Evolutionary conservation across 1,284 basidiomycete genomes (phyloP).

Genomic region (Tilletia caries): DNA sequence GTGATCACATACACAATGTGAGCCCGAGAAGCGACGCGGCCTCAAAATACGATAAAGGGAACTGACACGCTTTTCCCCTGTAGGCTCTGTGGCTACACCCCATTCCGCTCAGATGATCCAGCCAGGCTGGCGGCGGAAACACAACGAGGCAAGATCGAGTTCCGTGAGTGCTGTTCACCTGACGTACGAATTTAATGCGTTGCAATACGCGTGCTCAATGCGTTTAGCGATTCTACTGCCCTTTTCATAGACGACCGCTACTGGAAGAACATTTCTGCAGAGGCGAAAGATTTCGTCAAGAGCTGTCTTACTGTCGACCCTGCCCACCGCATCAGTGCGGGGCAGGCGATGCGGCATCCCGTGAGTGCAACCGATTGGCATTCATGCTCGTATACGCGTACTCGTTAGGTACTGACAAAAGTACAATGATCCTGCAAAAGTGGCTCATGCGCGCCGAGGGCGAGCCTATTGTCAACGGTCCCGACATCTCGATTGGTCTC

Average conservation of each 20-base stretch:
- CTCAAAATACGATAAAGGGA: background rate
- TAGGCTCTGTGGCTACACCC: slow-evolving; percentile 56
- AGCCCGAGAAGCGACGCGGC: too few relatives aligned
- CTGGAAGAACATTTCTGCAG: slow-evolving; percentile 77
- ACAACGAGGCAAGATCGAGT: slow-evolving; percentile 75
- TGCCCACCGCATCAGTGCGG: slow-evolving; percentile 68
- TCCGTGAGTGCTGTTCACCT: slow-evolving; percentile 52
- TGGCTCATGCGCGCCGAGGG: slow-evolving; percentile 39
- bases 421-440: background rate
- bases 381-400: background rate
- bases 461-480: slow-evolving; percentile 22
- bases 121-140: slow-evolving; percentile 76
- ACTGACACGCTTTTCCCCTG: slow-evolving; percentile 10
- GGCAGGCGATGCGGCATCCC: slow-evolving; percentile 67
- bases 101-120: slow-evolving; percentile 81
- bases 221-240: too few relatives aligned
- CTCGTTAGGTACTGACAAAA: background rate
- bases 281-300: slow-evolving; percentile 82
- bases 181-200: too few relatives aligned
- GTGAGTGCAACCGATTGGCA: slow-evolving; percentile 47
- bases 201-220: too few relatives aligned
- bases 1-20: slow-evolving; percentile 75
- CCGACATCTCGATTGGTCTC: slow-evolving; percentile 48
- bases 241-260: slow-evolving; percentile 74
- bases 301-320: slow-evolving; percentile 73